Percentiles rank a stretch among this genome's conserved stretches.
Conservation (phyloP, 441 rosid genomes). For the Oxalis stricta region DNA sequence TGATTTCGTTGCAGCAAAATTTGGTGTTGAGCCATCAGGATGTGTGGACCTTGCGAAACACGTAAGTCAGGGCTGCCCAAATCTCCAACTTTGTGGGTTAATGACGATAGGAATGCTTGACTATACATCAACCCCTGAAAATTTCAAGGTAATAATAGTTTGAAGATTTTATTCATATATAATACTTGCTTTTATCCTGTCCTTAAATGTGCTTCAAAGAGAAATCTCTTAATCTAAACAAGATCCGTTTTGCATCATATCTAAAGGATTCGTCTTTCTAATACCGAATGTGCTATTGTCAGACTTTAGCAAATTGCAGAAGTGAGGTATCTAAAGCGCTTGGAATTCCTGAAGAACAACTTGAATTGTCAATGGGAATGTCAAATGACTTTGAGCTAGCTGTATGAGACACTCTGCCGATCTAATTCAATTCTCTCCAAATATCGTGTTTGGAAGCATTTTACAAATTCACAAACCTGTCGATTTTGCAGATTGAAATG, state of each 20-base stretch:
- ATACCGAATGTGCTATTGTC: conserved; percentile 10
- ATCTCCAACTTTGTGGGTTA: conserved; percentile 72
- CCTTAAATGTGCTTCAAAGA: background rate
- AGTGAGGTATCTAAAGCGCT: conserved; percentile 75
- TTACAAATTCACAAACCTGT: background rate
- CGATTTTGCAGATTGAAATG: conserved; percentile 61
- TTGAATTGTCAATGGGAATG: conserved; percentile 98
- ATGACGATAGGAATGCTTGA: conserved; percentile 98
- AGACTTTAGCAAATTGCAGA: conserved; percentile 85
- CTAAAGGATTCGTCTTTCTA: too few relatives aligned
- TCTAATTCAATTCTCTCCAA: too few relatives aligned
- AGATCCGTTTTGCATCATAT: too few relatives aligned
- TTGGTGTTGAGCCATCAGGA: conserved; percentile 73
- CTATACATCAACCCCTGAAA: conserved; percentile 90
- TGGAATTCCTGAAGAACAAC: conserved; percentile 66
- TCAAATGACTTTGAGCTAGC: conserved; percentile 89
- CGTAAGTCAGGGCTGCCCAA: conserved; percentile 46
- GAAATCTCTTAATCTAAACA: too few relatives aligned
- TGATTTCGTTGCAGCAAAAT: conserved; percentile 51
- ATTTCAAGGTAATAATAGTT: conserved; percentile 67
- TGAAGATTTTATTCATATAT: background rate
- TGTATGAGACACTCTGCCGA: conserved; percentile 38
- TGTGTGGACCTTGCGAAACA: conserved; percentile 75
- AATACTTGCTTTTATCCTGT: background rate
- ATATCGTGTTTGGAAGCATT: too few relatives aligned